Evolutionary conservation across 139 green algal genomes (phyloP), one percentile per base, ranked within the genome.

Genomic region (Closterium sp.): DNA sequence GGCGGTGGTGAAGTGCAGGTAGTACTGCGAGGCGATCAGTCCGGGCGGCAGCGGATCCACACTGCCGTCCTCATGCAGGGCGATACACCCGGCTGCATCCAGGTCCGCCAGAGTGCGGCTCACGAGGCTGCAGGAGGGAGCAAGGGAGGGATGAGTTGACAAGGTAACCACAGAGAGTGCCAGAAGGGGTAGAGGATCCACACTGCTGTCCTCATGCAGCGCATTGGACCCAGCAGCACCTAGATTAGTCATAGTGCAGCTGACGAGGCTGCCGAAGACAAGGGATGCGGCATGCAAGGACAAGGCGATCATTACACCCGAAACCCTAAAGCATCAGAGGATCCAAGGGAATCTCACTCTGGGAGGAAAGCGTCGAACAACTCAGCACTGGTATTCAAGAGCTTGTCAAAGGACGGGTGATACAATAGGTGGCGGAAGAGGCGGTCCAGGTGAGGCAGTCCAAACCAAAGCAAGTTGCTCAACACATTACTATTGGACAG

Each of bases 1-100:
- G 93, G 98, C 96, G 31, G 97, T 99, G 32, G 91, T 92, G 96
- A 99, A 96, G 25, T 96, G 94, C 66, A 99, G 96, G 96, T 99
- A 99, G 95, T 99, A 99, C 90, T 97, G 97, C 64, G 96, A 98
- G 0, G 97, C 96, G 10, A 99, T 96, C 64, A 94, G 93, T 12
- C 97, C 97, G 76, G 97, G 93, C 8, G 95, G 94, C 33, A 96
- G 92, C 3, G 96, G 21, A 38, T 89, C 43, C 34, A 98, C 93
- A 2, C 88, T 92, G 83, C 94, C 95, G 64, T 97, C 96, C 30
- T 94, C 92, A 55, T 95, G 30, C n/a, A 96, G 90, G 84, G 90
- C 89, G 6, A 98, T 55, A 87, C 98, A 99, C 19, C 97, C 97
- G 5, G 95, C 96, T 0, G 96, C 96, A 69, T 94, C 95, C 86